Conservation (phyloP, 208 protist genomes). For the Leptomonas pyrrhocoris region DNA sequence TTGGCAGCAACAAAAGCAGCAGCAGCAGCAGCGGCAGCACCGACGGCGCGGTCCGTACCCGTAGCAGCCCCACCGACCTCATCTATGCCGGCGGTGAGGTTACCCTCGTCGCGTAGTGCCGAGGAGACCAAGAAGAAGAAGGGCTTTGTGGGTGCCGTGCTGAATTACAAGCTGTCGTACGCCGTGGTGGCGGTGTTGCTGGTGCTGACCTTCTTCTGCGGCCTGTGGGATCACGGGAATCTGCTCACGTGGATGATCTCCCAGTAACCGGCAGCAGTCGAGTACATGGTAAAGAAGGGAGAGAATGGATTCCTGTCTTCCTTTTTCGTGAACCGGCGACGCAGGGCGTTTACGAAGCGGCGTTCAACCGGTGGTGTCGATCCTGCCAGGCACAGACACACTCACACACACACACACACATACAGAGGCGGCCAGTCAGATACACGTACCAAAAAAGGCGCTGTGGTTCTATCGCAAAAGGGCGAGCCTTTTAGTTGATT, state of each 20-base stretch:
- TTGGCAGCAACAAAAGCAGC: not conserved
- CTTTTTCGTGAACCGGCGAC: no score
- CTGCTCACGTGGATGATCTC: conserved; percentile 58
- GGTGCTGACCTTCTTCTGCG: conserved; percentile 67
- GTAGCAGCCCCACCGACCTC: not conserved
- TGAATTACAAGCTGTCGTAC: conserved; percentile 61
- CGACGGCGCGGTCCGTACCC: not conserved
- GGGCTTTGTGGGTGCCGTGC: conserved; percentile 32
- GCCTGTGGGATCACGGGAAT: conserved; percentile 55
- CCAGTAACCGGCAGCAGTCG: not conserved
- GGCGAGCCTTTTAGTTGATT: no score
- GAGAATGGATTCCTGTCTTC: no score
- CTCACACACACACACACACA: not conserved
- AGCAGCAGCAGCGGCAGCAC: not conserved
- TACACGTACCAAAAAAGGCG: no score
- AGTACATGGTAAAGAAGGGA: not conserved
- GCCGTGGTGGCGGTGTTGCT: conserved; percentile 42
- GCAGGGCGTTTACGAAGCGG: no score
- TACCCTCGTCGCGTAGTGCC: not conserved
- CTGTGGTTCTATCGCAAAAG: no score
- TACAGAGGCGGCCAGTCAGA: no score
- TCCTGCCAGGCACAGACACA: not conserved
- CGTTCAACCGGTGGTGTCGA: no score
- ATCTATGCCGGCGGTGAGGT: not conserved
- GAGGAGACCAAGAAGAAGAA: conserved; percentile 15